Percentiles rank a stretch among this genome's conserved stretches.
phyloP scores from a whole-genome alignment of 345 rosid species.

The Cochlearia excelsa region DNA sequence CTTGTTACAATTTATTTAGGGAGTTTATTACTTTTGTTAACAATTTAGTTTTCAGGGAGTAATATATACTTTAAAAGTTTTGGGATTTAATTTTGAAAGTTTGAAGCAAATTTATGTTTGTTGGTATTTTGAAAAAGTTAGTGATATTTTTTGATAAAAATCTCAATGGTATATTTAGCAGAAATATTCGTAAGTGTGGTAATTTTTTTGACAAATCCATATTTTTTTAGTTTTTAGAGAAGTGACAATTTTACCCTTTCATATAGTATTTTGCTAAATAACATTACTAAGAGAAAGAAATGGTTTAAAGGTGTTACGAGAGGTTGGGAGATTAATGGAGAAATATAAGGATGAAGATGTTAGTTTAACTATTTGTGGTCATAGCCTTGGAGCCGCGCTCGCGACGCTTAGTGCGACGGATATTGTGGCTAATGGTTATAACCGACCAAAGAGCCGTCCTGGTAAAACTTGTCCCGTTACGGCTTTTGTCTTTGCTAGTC shows the following conservation, averaged over 20 bases:
- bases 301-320: slow-evolving; percentile 33
- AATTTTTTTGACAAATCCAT: too few relatives aligned
- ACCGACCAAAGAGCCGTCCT: slow-evolving; percentile 36
- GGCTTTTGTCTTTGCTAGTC: slow-evolving; percentile 59
- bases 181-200: too few relatives aligned
- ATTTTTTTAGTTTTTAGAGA: too few relatives aligned
- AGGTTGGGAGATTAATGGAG: slow-evolving; percentile 53
- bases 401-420: slow-evolving; percentile 61
- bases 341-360: slow-evolving; percentile 57
- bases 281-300: not conserved
- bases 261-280: not conserved
- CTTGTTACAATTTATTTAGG: too few relatives aligned
- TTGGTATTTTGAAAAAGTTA: too few relatives aligned
- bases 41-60: too few relatives aligned
- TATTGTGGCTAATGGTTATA: slow-evolving; percentile 56
- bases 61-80: too few relatives aligned
- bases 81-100: too few relatives aligned
- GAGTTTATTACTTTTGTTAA: too few relatives aligned
- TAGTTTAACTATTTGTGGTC: slow-evolving; percentile 64
- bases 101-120: too few relatives aligned
- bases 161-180: too few relatives aligned
- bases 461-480: slow-evolving; percentile 46
- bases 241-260: not conserved
- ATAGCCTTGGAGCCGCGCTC: slow-evolving; percentile 63
- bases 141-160: too few relatives aligned